phyloP scores from a whole-genome alignment of 495 filamentous ascomycete genomes.

The Aspergillus coremiiformis region DNA sequence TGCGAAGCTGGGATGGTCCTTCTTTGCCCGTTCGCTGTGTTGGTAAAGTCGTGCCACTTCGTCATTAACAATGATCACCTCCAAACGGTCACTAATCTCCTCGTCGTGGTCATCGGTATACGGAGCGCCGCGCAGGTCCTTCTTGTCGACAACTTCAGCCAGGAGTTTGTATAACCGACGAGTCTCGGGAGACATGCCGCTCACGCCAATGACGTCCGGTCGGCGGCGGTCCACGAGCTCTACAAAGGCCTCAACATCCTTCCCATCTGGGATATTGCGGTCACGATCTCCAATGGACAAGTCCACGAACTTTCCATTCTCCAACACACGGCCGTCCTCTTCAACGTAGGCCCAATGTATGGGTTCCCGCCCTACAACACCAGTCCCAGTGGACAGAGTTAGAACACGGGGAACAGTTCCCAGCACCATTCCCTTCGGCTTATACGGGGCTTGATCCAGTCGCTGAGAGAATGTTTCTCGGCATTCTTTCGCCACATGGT shows the following conservation, averaged over 20 bases:
- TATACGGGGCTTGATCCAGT: slow-evolving; percentile 92
- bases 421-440: slow-evolving; percentile 85
- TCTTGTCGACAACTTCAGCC: slow-evolving; percentile 63
- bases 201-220: slow-evolving; percentile 85
- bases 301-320: slow-evolving; percentile 78
- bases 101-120: slow-evolving; percentile 57
- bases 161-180: slow-evolving; percentile 74
- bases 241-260: slow-evolving; percentile 57
- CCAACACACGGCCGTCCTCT: slow-evolving; percentile 81
- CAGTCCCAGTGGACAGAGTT: slow-evolving; percentile 70
- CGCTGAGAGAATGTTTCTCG: slow-evolving; percentile 78
- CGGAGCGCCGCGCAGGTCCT: slow-evolving; percentile 63
- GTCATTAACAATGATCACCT: slow-evolving; percentile 89
- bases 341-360: slow-evolving; percentile 89
- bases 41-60: slow-evolving; percentile 93
- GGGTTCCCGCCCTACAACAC: slow-evolving; percentile 64
- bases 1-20: slow-evolving; percentile 71
- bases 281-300: slow-evolving; percentile 62
- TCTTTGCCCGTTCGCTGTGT: slow-evolving; percentile 70
- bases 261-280: slow-evolving; percentile 54
- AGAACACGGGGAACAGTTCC: slow-evolving; percentile 86
- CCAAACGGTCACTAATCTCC: slow-evolving; percentile 62
- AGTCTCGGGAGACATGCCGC: slow-evolving; percentile 85
- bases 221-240: slow-evolving; percentile 66
- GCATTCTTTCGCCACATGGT: slow-evolving; percentile 71